These are phyloP conservation scores for Cercophora samala DNA, from an alignment of 495 filamentous ascomycete species.

Conservation along the genomic window DNA sequence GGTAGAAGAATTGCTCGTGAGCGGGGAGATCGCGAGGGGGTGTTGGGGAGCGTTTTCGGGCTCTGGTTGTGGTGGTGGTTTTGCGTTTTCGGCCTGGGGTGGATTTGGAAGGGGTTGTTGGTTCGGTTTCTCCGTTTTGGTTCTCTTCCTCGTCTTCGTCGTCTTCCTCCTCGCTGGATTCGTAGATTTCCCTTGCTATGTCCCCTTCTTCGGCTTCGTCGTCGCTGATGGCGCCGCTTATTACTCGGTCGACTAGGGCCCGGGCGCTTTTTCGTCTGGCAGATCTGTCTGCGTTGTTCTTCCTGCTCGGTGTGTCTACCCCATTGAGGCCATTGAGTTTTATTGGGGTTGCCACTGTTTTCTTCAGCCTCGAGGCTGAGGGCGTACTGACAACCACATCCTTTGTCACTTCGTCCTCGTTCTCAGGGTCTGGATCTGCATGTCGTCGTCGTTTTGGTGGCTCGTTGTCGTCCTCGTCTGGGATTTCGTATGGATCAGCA, in stretches of 20 bases:
- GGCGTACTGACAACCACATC: conserved; percentile 30
- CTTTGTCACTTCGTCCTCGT: conserved; percentile 14
- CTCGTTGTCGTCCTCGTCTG: conserved; percentile 25
- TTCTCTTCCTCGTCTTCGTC: conserved; percentile 37
- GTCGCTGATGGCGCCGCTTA: conserved; percentile 63
- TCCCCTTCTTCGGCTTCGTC: conserved; percentile 71
- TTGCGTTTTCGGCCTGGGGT: conserved; percentile 33
- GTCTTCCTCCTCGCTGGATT: conserved; percentile 51
- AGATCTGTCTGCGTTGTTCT: conserved; percentile 71
- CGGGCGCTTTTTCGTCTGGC: conserved; percentile 82
- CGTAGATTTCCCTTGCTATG: conserved; percentile 69
- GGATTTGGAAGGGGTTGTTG: conserved; percentile 56
- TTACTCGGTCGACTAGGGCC: conserved; percentile 63
- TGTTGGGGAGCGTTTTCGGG: conserved; percentile 69
- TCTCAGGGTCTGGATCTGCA: conserved; percentile 1
- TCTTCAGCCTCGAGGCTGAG: conserved; percentile 27
- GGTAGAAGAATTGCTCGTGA: conserved; percentile 89
- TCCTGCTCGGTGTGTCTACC: conserved; percentile 52
- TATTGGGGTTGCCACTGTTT: conserved; percentile 37
- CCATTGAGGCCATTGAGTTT: conserved; percentile 33
- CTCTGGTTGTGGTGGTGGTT: conserved; percentile 13
- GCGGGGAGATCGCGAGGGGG: conserved; percentile 75
- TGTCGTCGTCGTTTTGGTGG: conserved; percentile 23
- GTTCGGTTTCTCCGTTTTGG: conserved; percentile 32
- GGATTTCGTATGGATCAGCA: conserved; percentile 31